Base-by-base conservation (phyloP, 2,329 filamentous ascomycete genomes). In the Epichloe elymi region DNA sequence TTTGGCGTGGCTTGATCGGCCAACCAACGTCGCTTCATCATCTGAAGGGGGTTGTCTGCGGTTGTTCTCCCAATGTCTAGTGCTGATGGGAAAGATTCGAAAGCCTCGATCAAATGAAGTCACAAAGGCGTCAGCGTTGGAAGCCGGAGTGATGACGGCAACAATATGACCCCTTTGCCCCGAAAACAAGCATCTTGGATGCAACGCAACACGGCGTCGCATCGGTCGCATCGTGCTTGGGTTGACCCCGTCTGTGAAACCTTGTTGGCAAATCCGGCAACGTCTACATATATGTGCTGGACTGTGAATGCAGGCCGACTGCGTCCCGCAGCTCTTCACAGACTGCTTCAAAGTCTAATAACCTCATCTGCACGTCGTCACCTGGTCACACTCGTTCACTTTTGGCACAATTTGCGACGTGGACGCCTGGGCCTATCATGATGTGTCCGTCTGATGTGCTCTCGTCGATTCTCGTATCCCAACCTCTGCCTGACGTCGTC, bases 221-320 rank as follows among this genome's bases (percentile, higher is more conserved):
- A 53, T 53, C 17, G 33, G 47, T 50, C 43, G 47, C 20, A 53
- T 53, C 17, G 33, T n/a, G 15, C 35, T 23, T 20, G 11, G 20
- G 14, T 46, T 17, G 26, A 23, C 33, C 36, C 35, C 35, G 45
- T 37, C 20, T n/a, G 35, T 43, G 15, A 19, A 46, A 33, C 41
- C 30, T 19, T 12, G 12, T 46, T 42, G 41, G 19, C 42, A 45
- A 46, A 37, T 46, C 14, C 44, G 11, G 4, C 44, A 46, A 46
- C 44, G 12, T 37, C 35, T 37, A 23, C 26, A 8, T 26, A 26
- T 8, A 8, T 8, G 6, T n/a, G 1, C 33, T 37, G 10, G 19
- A 12, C 35, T 26, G 33, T 20, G 23, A 35, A 38, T 38, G 44
- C 35, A 35, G 44, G 44, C n/a, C 44, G 44, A 38, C 35, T 26